Evolutionary conservation across 108 stramenopile species (phyloP).

Genomic region (Asterionellopsis glacialis): DNA sequence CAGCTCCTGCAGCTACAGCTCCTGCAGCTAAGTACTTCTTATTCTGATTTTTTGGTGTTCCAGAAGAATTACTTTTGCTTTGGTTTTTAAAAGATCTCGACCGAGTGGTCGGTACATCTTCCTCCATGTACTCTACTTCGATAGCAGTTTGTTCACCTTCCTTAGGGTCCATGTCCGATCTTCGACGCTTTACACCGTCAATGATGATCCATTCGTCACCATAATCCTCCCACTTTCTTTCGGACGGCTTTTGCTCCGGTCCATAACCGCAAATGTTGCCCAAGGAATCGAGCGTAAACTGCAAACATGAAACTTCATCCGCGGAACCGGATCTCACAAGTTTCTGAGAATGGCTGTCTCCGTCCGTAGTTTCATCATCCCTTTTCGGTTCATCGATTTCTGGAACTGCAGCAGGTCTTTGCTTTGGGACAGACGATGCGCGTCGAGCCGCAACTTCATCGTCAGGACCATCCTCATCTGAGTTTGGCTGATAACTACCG

Average conservation of each 20-base stretch:
- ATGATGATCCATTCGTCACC: conserved; percentile 1
- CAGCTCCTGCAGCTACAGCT: neutral
- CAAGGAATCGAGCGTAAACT: conserved; percentile 1
- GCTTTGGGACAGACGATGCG: neutral
- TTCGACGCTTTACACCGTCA: conserved; percentile 2
- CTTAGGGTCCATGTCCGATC: conserved; percentile 8
- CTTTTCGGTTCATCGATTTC: neutral
- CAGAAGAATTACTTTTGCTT: neutral
- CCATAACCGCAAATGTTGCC: conserved; percentile 10
- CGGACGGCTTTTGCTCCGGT: neutral
- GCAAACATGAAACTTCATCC: neutral
- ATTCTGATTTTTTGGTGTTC: neutral
- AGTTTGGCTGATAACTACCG: neutral
- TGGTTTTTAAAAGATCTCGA: neutral
- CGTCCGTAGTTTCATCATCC: neutral
- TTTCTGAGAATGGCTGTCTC: too few species aligned
- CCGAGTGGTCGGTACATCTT: neutral
- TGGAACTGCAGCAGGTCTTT: neutral
- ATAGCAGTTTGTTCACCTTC: conserved; percentile 56
- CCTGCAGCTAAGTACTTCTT: neutral
- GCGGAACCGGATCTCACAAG: neutral
- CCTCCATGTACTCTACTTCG: conserved; percentile 65
- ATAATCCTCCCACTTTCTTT: conserved; percentile 1
- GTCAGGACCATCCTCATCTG: conserved; percentile 5
- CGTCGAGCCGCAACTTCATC: conserved; percentile 7